These are phyloP conservation scores for Pseudogymnoascus verrucosus DNA, from an alignment of 2,329 filamentous ascomycete genomes.

Conservation along the genomic window DNA sequence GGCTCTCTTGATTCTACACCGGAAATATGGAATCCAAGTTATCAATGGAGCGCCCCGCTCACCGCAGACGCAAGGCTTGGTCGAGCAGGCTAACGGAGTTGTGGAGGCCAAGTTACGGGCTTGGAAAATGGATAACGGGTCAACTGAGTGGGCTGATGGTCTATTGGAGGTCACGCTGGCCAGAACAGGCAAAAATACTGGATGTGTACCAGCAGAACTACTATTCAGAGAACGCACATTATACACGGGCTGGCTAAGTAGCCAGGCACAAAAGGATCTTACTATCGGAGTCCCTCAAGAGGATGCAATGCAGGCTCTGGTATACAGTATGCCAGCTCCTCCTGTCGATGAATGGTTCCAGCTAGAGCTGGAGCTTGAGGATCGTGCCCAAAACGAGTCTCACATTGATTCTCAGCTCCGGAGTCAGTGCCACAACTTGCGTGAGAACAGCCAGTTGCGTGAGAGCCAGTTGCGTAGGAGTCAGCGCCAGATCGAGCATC, in stretches of 20 bases:
- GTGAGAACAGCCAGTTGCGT: no score
- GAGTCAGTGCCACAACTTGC: no score
- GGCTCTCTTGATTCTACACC: conserved; percentile 11
- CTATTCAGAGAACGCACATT: background rate
- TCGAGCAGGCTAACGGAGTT: conserved; percentile 18
- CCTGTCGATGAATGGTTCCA: no score
- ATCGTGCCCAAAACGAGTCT: no score
- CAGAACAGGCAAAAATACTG: conserved; percentile 12
- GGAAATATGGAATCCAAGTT: conserved; percentile 13
- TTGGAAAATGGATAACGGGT: conserved; percentile 13
- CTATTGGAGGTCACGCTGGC: conserved; percentile 5
- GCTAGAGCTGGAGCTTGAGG: no score
- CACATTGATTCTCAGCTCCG: no score
- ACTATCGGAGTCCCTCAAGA: no score
- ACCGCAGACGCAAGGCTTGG: conserved; percentile 16
- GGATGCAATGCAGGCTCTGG: no score
- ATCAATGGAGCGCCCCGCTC: conserved; percentile 15
- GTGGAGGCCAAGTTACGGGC: conserved; percentile 13
- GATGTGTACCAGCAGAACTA: background rate
- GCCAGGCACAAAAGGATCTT: background rate
- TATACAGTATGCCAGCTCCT: no score
- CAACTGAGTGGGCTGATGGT: conserved; percentile 4
- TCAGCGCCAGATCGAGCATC: no score
- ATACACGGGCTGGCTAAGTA: background rate
- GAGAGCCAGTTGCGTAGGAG: no score